These are phyloP conservation scores for Zostera marina DNA, from an alignment of 116 monocot genomes.

Conservation along the genomic window DNA sequence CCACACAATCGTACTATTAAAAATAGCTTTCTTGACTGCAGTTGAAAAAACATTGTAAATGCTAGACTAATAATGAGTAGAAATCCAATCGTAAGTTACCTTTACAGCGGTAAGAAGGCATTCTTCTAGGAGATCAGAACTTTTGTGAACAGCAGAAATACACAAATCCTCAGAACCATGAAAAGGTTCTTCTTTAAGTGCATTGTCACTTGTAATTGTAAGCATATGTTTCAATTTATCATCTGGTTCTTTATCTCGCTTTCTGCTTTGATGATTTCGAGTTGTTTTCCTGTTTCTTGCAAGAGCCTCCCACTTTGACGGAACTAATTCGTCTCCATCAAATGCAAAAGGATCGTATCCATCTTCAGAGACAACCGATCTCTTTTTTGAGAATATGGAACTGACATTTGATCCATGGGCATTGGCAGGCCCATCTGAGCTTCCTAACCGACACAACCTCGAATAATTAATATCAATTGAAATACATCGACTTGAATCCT, in stretches of 20 bases:
- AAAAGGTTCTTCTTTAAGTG: constrained; percentile 17
- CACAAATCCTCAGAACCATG: constrained; percentile 6
- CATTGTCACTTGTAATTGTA: neutral
- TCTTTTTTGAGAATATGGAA: neutral
- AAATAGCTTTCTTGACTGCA: too few species aligned
- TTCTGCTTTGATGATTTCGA: constrained; percentile 12
- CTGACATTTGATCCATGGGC: neutral
- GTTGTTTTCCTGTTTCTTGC: constrained; percentile 28
- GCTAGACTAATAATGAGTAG: too few species aligned
- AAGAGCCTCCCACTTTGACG: constrained; percentile 81
- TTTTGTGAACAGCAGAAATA: constrained; percentile 25
- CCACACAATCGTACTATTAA: too few species aligned
- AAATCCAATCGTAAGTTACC: constrained; percentile 21
- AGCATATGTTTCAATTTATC: constrained; percentile 19
- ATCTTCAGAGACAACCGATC: constrained; percentile 22
- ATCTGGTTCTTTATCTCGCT: constrained; percentile 13
- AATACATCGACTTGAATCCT: constrained; percentile 39
- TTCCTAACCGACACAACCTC: constrained; percentile 9
- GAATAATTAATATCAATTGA: constrained; percentile 28
- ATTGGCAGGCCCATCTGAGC: neutral
- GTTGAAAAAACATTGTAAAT: too few species aligned
- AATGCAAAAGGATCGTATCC: constrained; percentile 85
- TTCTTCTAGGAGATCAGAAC: constrained; percentile 54
- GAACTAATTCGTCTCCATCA: constrained; percentile 65
- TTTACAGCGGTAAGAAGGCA: constrained; percentile 88